These are phyloP conservation scores for Ehretia macrophylla DNA, from an alignment of 257 asterid species.

Conservation along the genomic window DNA sequence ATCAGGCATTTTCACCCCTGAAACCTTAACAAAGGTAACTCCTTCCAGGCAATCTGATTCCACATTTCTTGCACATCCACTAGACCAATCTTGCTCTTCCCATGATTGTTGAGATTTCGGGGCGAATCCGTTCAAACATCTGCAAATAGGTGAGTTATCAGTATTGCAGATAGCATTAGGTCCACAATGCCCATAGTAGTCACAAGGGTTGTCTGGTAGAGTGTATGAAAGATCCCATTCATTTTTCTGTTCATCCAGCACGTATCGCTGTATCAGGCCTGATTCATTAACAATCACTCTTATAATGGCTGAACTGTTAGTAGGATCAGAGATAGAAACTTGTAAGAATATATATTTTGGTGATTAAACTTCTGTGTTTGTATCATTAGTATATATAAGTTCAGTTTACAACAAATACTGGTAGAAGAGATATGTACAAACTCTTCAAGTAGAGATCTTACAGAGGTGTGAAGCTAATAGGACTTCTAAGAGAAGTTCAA, in stretches of 20 bases:
- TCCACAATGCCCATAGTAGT: conserved; percentile 20
- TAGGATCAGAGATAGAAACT: not conserved
- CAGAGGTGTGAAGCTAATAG: too few relatives aligned
- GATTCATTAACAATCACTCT: conserved; percentile 1
- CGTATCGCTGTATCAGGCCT: not conserved
- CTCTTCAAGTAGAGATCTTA: too few relatives aligned
- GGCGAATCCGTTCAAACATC: conserved; percentile 17
- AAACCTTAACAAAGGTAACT: conserved; percentile 6
- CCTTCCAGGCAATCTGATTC: conserved; percentile 6
- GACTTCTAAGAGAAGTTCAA: too few relatives aligned
- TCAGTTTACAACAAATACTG: too few relatives aligned
- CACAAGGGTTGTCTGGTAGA: conserved; percentile 15
- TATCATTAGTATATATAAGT: too few relatives aligned
- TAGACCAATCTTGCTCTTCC: conserved; percentile 14
- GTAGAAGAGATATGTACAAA: too few relatives aligned
- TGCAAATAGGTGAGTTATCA: conserved; percentile 11
- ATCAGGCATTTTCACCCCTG: conserved; percentile 24
- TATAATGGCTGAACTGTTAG: not conserved
- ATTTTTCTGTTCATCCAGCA: conserved; percentile 10
- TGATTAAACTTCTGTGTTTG: too few relatives aligned
- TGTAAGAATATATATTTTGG: too few relatives aligned
- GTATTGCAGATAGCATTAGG: conserved; percentile 18
- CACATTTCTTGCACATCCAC: conserved; percentile 20
- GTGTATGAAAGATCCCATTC: conserved; percentile 6
- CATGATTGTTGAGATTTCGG: conserved; percentile 16